A percentile compares a stretch with the other conserved stretches of the same genome.
Evolutionary conservation across 495 filamentous ascomycete genomes (phyloP).

Genomic region (Neurospora sp.): DNA sequence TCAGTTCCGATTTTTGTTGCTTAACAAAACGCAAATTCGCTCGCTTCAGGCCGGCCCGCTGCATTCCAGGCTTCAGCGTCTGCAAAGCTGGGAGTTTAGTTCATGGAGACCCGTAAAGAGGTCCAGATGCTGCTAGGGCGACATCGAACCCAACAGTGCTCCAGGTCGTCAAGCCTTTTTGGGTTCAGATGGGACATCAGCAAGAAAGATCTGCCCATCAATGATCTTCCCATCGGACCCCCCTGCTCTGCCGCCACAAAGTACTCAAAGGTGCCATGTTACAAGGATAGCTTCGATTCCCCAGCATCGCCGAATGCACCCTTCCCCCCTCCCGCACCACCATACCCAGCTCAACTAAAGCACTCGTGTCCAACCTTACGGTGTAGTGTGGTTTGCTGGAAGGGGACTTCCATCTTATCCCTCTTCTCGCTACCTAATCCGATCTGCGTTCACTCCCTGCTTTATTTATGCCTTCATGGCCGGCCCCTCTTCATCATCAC

Average conservation of each 20-base stretch:
- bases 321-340: constrained; percentile 10
- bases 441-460: constrained; percentile 17
- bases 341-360: constrained; percentile 5
- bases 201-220: constrained; percentile 20
- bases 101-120: not conserved
- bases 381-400: constrained; percentile 1
- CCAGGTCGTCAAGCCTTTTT: not conserved
- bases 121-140: not conserved
- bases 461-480: constrained; percentile 4
- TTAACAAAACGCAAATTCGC: constrained; percentile 5
- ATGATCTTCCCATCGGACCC: constrained; percentile 15
- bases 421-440: constrained; percentile 13
- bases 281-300: not conserved
- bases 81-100: not conserved
- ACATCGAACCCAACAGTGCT: not conserved
- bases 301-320: constrained; percentile 7
- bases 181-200: constrained; percentile 9
- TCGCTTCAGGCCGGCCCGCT: constrained; percentile 7
- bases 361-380: constrained; percentile 6
- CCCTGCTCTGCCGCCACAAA: constrained; percentile 6
- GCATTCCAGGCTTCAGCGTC: not conserved
- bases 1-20: not conserved
- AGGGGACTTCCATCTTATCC: constrained; percentile 2
- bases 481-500: constrained; percentile 4
- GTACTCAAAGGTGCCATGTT: constrained; percentile 7